Base-by-base conservation (phyloP, 108 stramenopile genomes). In the Epithemia pelagica region DNA sequence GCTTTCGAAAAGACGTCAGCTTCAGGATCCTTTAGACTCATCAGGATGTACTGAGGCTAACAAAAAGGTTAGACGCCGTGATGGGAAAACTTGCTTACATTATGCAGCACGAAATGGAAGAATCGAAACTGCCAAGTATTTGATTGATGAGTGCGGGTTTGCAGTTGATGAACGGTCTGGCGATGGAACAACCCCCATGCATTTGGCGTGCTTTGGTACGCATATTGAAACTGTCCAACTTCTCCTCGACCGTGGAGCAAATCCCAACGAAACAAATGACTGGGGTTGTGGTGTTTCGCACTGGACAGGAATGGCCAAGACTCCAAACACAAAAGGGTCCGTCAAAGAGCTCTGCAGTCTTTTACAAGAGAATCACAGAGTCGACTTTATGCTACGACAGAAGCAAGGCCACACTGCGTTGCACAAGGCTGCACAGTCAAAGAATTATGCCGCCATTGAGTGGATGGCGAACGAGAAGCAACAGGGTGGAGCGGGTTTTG, bases 91-190 rank as follows among this genome's bases (percentile, higher is more conserved):
- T 10, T 70, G 74, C 37, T 78, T 94, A 29, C 93, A 94, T 62
- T 94, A 86, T 61, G 93, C 93, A 2, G 83, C 88, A 19, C 73
- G 93, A 22, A 91, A 94, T 67, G 93, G 90, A n/a, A 82, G 82
- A 22, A 64, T 79, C 28, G 53, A 65, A n/a, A 72, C 75, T 31
- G 76, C 81, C 20, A 59, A 74, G 32, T 80, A 73, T 25, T 69
- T 83, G 20, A 33, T 88, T 37, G 64, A 66, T 20, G 21, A 59
- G 28, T 26, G 30, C 18, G 29, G 22, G 8, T 32, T 33, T 59
- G 23, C 27, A 1, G 31, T 68, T 2, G 57, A 59, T 31, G 58
- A 52, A 22, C 19, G 23, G 25, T 68, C 67, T 1, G 92, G 86
- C 19, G 92, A 94, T 66, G 92, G 92, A 28, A 89, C 92, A 0